Base-by-base conservation (phyloP, 176 grass and related monocot genomes). In the Carex kokanica region DNA sequence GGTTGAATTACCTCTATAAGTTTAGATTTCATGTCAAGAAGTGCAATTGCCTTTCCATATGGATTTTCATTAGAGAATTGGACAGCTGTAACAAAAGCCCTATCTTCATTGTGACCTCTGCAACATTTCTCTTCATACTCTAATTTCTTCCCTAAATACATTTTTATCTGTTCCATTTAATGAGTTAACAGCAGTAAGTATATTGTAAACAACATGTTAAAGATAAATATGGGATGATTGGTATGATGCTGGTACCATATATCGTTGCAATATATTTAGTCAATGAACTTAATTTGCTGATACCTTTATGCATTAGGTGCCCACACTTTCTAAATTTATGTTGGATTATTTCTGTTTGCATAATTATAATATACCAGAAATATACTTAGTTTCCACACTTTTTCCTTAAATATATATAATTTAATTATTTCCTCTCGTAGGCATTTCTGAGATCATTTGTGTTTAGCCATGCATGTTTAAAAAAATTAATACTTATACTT, bases 21-120 rank as follows among this genome's bases (percentile, higher is more conserved):
- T 51, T 88, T 67, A 27, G 91, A 88, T 83, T 86, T 78, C 18
- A 85, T 78, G 85, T 93, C 91, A 16, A 91, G 82, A 52, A 91
- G 75, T 38, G 89, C 89, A 17, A 97, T 31, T 21, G 91, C 84
- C 80, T 85, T 91, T 53, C 94, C 94, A 60, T 97, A 97, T 7
- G 94, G 94, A 16, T 88, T 60, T 41, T 97, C 34, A 60, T 83
- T 54, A 45, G 43, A 83, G 60, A 97, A 97, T 69, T 85, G 86
- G 0, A 97, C 89, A 14, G 89, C 87, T 18, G 94, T 97, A 21
- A 97, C 24, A 56, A 78, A 85, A 5, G 71, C 52, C 5, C 8
- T 60, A 69, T 86, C 87, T 4, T 79, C 72, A 43, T 78, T 85
- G 20, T 49, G 18, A 10, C 57, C 68, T n/a, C 17, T 40, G 85